Evolutionary conservation across 1,284 basidiomycete genomes (phyloP).

Genomic region (Boletus mariae): DNA sequence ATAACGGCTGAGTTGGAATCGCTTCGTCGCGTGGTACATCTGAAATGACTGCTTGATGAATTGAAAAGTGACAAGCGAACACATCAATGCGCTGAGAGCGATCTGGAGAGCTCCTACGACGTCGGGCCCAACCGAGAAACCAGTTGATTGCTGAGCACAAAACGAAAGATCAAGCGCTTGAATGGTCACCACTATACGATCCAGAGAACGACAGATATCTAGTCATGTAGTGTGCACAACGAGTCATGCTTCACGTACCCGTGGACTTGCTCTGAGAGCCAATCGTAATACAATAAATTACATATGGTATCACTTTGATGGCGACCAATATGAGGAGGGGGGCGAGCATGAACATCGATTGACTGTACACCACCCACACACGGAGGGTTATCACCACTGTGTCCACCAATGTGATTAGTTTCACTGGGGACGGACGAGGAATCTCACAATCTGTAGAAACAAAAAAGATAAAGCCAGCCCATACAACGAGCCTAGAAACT

Average conservation of each 20-base stretch:
- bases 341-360: neutral
- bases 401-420: neutral
- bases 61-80: neutral
- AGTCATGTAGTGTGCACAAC: neutral
- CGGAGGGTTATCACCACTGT: neutral
- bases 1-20: neutral
- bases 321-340: neutral
- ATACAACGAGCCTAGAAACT: neutral
- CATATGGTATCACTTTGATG: neutral
- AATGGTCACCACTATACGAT: neutral
- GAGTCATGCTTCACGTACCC: neutral
- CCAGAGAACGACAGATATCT: neutral
- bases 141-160: neutral
- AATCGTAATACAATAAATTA: neutral
- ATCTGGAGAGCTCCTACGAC: neutral
- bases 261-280: neutral
- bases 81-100: neutral
- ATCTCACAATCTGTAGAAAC: constrained; percentile 1
- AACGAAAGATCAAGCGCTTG: neutral
- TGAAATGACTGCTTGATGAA: neutral
- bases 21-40: neutral
- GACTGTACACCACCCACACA: neutral
- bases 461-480: neutral
- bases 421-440: neutral
- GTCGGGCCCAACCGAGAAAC: neutral